phyloP scores from a whole-genome alignment of 1,284 basidiomycete species.

The Volvariella volvacea region DNA sequence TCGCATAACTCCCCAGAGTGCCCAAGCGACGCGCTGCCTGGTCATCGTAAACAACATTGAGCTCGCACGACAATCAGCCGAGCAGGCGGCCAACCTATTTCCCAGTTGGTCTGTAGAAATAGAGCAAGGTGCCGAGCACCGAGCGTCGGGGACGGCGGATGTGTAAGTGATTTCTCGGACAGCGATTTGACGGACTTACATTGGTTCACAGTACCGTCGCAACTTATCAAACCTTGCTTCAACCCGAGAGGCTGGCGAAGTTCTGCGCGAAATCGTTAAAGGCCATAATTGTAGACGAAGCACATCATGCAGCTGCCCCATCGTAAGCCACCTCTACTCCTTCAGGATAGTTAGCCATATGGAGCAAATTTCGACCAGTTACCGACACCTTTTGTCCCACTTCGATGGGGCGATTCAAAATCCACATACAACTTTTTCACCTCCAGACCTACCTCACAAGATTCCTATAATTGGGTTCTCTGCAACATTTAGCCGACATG shows the following conservation, averaged over 20 bases:
- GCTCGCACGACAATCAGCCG: slow-evolving; percentile 83
- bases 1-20: slow-evolving; percentile 40
- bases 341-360: not conserved
- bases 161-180: slow-evolving; percentile 46
- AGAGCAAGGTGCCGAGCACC: slow-evolving; percentile 78
- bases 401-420: slow-evolving; percentile 62
- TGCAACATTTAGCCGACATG: slow-evolving; percentile 91
- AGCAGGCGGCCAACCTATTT: slow-evolving; percentile 60
- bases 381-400: slow-evolving; percentile 70
- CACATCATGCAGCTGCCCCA: slow-evolving; percentile 90
- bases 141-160: slow-evolving; percentile 79
- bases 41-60: slow-evolving; percentile 87
- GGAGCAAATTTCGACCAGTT: slow-evolving; percentile 35
- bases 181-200: too few relatives aligned
- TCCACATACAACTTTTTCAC: slow-evolving; percentile 36
- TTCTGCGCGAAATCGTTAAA: slow-evolving; percentile 73
- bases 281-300: slow-evolving; percentile 88
- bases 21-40: slow-evolving; percentile 52
- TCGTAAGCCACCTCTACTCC: slow-evolving; percentile 47
- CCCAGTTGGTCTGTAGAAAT: slow-evolving; percentile 83
- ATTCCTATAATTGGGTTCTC: slow-evolving; percentile 93
- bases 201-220: slow-evolving; percentile 77
- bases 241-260: slow-evolving; percentile 64
- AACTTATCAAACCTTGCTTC: slow-evolving; percentile 85
- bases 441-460: slow-evolving; percentile 31